Evolutionary conservation across 441 rosid genomes (phyloP).

Genomic region (Euphorbia celastroides): DNA sequence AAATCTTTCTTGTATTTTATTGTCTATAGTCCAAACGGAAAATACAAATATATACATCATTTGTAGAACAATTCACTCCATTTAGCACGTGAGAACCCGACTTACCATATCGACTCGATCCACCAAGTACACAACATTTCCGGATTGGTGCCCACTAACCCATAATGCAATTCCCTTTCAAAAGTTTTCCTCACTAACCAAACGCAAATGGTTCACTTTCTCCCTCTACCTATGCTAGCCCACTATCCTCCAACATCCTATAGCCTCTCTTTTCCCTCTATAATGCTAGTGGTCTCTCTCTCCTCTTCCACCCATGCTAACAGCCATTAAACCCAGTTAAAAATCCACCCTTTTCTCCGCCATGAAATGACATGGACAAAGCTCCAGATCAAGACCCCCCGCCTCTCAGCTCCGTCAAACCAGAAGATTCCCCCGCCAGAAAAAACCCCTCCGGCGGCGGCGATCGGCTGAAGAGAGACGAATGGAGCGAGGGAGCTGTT

Average conservation of each 20-base stretch:
- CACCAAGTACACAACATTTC: not conserved
- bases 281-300: slow-evolving; percentile 33
- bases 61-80: no score
- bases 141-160: slow-evolving; percentile 33
- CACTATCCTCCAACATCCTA: not conserved
- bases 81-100: no score
- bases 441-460: slow-evolving; percentile 24
- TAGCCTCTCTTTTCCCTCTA: slow-evolving; percentile 18
- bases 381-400: slow-evolving; percentile 45
- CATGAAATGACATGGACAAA: slow-evolving; percentile 58
- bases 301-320: slow-evolving; percentile 24
- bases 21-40: no score
- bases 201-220: slow-evolving; percentile 25
- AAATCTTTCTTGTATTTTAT: no score
- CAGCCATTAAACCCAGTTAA: slow-evolving; percentile 13
- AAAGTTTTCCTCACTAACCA: not conserved
- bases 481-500: slow-evolving; percentile 98
- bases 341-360: slow-evolving; percentile 12
- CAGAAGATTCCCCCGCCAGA: slow-evolving; percentile 36
- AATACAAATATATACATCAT: no score
- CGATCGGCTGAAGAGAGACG: slow-evolving; percentile 79
- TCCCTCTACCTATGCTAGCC: slow-evolving; percentile 17
- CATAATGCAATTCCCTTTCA: not conserved
- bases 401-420: slow-evolving; percentile 24
- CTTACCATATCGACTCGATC: not conserved